Base-by-base conservation (phyloP, 139 green algal genomes). In the Auxenochlorella pyrenoidosa region DNA sequence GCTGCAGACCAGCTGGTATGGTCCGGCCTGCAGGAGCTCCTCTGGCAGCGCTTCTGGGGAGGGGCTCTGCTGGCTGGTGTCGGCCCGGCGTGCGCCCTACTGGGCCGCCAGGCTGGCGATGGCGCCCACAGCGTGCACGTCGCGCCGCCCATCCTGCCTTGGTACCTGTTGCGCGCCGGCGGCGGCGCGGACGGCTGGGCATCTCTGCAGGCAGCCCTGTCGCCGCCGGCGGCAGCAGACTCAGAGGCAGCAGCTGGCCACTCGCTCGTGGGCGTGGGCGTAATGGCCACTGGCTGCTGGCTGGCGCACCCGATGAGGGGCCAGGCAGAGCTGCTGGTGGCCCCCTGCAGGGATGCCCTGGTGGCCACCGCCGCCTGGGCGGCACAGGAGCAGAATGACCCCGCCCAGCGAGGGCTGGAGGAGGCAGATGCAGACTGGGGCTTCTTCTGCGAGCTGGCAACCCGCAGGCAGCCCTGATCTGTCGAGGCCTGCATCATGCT, bases 381-480 rank as follows among this genome's bases (percentile, higher is more conserved):
- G 22, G 65, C 28, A 16, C 41, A 16, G 10, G 22, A 32, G 22
- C 36, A 34, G 12, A 41, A 85, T 40, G 40, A 76, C 24, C 41
- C 41, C 32, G n/a, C 15, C 30, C 4, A 22, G 5, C 28, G 10
- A 28, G 78, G 63, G 24, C 77, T 83, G 44, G 41, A 89, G 73
- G 88, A 91, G 70, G 88, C 84, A 5, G 88, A 87, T 19, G 68
- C 89, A 0, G 88, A 89, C 43, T 82, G 44, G 19, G 88, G 88
- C 4, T 91, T 86, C n/a, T 58, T 88, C 40, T 76, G 22, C 13
- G 80, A 89, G 70, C 78, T 86, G 40, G 32, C 66, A 63, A 63
- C 12, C 16, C 18, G 54, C 18, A 22, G 16, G 13, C 22, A 63
- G 54, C 54, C 13, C 18, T 58, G 47, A 18, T 58, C 12, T 58